A percentile compares a stretch with the other conserved stretches of the same genome.
Evolutionary conservation across 2,329 filamentous ascomycete genomes (phyloP).

Genomic region (Arthrinium puccinioides): DNA sequence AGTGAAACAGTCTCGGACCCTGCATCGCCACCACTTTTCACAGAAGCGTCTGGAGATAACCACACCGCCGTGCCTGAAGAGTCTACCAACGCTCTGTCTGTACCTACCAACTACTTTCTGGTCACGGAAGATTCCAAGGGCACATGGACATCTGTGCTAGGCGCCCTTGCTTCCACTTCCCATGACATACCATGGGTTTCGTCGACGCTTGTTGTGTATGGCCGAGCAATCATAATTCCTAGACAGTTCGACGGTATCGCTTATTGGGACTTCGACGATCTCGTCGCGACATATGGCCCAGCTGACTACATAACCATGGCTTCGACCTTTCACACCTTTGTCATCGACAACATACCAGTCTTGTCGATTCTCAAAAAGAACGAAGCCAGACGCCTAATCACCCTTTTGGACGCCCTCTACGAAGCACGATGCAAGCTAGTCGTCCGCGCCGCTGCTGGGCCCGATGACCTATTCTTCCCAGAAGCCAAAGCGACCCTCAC

Average conservation of each 20-base stretch:
- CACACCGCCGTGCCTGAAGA: no score
- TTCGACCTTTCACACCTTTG: conserved; percentile 71
- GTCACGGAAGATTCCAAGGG: not conserved
- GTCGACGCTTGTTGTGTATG: conserved; percentile 48
- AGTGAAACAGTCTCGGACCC: no score
- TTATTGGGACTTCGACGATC: conserved; percentile 59
- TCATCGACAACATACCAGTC: conserved; percentile 63
- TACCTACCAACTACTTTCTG: conserved; percentile 21
- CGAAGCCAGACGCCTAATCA: conserved; percentile 74
- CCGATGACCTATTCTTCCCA: conserved; percentile 74
- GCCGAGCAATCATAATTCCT: conserved; percentile 53
- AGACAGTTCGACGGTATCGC: conserved; percentile 49
- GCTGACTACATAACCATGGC: conserved; percentile 80
- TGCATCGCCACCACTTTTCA: no score
- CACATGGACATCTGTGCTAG: conserved; percentile 6
- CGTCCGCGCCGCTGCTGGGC: conserved; percentile 58
- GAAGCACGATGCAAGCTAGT: conserved; percentile 74
- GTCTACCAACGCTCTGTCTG: no score
- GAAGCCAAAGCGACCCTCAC: conserved; percentile 30
- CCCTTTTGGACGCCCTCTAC: conserved; percentile 71
- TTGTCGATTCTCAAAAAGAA: conserved; percentile 66
- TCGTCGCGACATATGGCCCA: conserved; percentile 64
- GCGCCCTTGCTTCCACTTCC: conserved; percentile 1
- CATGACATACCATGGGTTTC: conserved; percentile 30
- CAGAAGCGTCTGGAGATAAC: no score